A percentile compares a stretch with the other conserved stretches of the same genome.
Conservation (phyloP, 106 monocot genomes). For the Dactylorhiza incarnata region DNA sequence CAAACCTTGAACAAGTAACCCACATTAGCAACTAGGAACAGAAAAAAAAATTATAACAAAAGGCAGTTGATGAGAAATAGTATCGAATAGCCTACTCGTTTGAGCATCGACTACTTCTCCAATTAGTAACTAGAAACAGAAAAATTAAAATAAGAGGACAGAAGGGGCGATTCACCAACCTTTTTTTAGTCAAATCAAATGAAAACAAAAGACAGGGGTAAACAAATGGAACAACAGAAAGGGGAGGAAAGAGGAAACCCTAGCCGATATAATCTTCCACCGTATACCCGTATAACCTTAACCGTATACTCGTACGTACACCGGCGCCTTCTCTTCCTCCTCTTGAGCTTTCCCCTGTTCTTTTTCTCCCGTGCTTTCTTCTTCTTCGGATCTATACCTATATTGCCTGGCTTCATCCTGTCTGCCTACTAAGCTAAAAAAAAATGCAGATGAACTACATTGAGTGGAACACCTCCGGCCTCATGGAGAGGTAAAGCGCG, state of each 20-base stretch:
- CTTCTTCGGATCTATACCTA: background rate
- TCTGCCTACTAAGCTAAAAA: background rate
- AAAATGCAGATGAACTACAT: constrained; percentile 1
- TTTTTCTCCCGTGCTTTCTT: background rate
- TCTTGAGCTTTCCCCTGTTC: background rate
- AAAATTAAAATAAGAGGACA: background rate
- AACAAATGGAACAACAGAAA: background rate
- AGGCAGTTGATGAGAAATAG: too few species aligned
- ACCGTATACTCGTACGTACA: background rate
- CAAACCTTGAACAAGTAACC: background rate
- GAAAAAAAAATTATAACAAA: background rate
- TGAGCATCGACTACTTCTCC: background rate
- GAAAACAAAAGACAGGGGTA: background rate
- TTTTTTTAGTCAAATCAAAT: background rate
- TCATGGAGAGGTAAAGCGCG: background rate
- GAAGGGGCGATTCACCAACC: background rate
- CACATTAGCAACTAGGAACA: background rate
- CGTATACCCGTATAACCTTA: constrained; percentile 4
- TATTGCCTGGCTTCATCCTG: constrained; percentile 7
- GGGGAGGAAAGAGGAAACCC: background rate
- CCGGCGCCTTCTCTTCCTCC: background rate
- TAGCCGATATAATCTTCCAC: constrained; percentile 4
- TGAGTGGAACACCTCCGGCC: background rate
- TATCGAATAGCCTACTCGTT: background rate
- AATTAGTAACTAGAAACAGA: background rate